Conservation (phyloP, 768 basidiomycete genomes). For the Lactarius trivialis region DNA sequence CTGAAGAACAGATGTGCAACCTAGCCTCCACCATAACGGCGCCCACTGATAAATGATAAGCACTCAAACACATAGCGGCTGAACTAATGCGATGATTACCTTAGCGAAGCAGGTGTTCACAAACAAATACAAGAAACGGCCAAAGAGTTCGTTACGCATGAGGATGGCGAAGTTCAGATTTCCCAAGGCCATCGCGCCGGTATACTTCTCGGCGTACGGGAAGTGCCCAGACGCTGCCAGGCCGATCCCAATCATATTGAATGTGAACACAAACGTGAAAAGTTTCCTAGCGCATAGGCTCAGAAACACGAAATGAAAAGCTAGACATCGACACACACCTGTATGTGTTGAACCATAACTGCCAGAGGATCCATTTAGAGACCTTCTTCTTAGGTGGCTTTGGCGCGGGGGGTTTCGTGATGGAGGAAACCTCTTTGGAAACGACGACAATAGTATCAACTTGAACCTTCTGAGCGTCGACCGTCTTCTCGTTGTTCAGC, state of each 20-base stretch:
- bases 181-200: constrained; percentile 66
- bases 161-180: constrained; percentile 69
- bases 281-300: constrained; percentile 52
- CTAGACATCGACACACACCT: constrained; percentile 36
- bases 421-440: constrained; percentile 33
- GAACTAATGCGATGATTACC: constrained; percentile 31
- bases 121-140: constrained; percentile 63
- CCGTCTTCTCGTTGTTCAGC: constrained; percentile 24
- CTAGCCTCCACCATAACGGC: constrained; percentile 63
- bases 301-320: constrained; percentile 3
- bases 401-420: constrained; percentile 28
- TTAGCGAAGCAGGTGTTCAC: constrained; percentile 76
- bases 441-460: constrained; percentile 24
- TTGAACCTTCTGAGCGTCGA: too few species aligned
- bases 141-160: constrained; percentile 78
- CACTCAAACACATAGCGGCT: not conserved
- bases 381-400: constrained; percentile 41
- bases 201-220: constrained; percentile 58
- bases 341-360: constrained; percentile 77
- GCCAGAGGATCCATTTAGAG: constrained; percentile 53
- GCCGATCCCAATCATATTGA: constrained; percentile 55
- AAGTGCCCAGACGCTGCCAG: constrained; percentile 59
- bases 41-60: constrained; percentile 46
- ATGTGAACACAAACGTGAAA: constrained; percentile 51
- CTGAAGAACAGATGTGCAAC: constrained; percentile 67